These are phyloP conservation scores for Calendula officinalis DNA, from an alignment of 129 eudicot species.

Conservation along the genomic window DNA sequence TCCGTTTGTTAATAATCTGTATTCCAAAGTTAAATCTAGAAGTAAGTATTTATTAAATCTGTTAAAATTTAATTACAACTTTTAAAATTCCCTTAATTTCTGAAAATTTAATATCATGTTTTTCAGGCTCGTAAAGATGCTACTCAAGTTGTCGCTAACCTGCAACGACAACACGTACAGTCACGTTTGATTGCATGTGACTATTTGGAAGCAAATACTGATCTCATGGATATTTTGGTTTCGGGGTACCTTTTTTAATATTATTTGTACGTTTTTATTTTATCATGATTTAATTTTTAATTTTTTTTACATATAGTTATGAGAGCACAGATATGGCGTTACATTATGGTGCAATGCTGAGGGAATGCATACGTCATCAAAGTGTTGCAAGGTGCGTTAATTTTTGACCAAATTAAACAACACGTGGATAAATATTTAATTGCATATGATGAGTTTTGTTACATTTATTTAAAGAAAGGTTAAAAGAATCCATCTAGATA, in stretches of 20 bases:
- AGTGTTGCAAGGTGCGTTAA: conserved; percentile 75
- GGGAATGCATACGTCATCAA: conserved; percentile 98
- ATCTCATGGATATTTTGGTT: conserved; percentile 81
- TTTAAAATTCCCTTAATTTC: background rate
- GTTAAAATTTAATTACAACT: background rate
- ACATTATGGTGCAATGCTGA: conserved; percentile 93
- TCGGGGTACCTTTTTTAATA: conserved; percentile 53
- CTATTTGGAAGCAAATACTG: conserved; percentile 85
- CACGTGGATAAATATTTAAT: background rate
- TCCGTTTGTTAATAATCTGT: conserved; percentile 63
- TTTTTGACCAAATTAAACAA: background rate
- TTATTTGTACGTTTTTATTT: background rate
- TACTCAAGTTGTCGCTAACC: conserved; percentile 83
- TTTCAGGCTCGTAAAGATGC: conserved; percentile 87
- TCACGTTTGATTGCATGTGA: conserved; percentile 86
- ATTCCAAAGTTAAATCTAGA: conserved; percentile 79
- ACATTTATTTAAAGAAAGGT: background rate
- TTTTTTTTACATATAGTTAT: conserved; percentile 40
- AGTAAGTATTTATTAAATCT: conserved; percentile 34
- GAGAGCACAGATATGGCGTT: conserved; percentile 75
- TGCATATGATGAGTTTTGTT: background rate
- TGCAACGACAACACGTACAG: conserved; percentile 83
- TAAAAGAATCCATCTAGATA: background rate
- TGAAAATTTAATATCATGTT: conserved; percentile 7
- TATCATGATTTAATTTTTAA: background rate